phyloP scores from a whole-genome alignment of 495 filamentous ascomycete species.

The Aspergillus baeticus region DNA sequence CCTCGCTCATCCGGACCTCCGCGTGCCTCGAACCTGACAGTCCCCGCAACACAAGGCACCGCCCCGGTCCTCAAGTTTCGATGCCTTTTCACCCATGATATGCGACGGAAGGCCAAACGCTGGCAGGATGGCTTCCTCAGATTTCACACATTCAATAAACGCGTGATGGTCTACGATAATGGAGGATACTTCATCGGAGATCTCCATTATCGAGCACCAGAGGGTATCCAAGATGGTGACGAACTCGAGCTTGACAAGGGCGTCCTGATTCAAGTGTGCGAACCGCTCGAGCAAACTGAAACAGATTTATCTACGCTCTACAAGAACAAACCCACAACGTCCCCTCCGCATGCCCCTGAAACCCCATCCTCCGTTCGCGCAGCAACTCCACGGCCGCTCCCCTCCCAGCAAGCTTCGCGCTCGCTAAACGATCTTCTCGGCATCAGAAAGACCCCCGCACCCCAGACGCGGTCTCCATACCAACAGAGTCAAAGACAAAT shows the following conservation, averaged over 20 bases:
- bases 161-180: slow-evolving; percentile 87
- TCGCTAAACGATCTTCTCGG: slow-evolving; percentile 59
- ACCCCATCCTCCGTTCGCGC: slow-evolving; percentile 15
- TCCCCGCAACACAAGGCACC: slow-evolving; percentile 57
- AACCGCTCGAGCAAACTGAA: slow-evolving; percentile 66
- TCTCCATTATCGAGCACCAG: slow-evolving; percentile 71
- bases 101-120: slow-evolving; percentile 81
- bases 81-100: slow-evolving; percentile 83
- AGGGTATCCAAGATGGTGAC: slow-evolving; percentile 69
- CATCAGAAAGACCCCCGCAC: slow-evolving; percentile 48
- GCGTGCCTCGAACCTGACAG: slow-evolving; percentile 26
- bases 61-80: slow-evolving; percentile 75
- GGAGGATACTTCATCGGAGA: slow-evolving; percentile 80
- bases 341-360: slow-evolving; percentile 21
- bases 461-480: slow-evolving; percentile 50
- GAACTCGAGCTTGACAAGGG: slow-evolving; percentile 78
- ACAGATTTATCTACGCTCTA: slow-evolving; percentile 74
- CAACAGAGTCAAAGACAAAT: slow-evolving; percentile 32
- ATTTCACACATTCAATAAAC: slow-evolving; percentile 88
- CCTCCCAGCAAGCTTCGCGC: slow-evolving; percentile 39
- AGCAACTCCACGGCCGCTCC: slow-evolving; percentile 24
- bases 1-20: slow-evolving; percentile 23
- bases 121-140: slow-evolving; percentile 91
- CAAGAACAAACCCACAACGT: slow-evolving; percentile 48
- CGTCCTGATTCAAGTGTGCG: slow-evolving; percentile 74